Evolutionary conservation across 352 stramenopile genomes (phyloP).

Genomic region (Blastocystis sp.): DNA sequence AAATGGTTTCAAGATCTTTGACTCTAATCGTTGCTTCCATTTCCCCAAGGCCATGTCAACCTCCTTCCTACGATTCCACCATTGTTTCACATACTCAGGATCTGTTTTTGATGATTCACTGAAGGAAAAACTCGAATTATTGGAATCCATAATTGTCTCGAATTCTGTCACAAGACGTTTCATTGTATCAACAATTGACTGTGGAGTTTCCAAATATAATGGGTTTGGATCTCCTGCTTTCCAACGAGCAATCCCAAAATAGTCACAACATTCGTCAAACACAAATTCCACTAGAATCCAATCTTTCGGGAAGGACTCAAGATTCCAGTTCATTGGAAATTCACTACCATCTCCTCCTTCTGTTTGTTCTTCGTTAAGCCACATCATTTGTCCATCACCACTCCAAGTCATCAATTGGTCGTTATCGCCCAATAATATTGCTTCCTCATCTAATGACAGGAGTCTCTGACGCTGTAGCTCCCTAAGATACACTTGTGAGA

Average conservation of each 20-base stretch:
- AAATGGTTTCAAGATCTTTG: neutral
- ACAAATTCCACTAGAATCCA: slow-evolving; percentile 38
- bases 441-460: neutral
- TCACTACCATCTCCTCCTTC: neutral
- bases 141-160: neutral
- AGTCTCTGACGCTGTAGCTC: too few species aligned
- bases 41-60: neutral
- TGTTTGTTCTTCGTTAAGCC: neutral
- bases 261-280: slow-evolving; percentile 24
- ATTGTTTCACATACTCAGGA: slow-evolving; percentile 2
- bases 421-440: neutral
- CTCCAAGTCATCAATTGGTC: too few species aligned
- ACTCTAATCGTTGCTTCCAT: neutral
- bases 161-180: neutral
- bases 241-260: neutral
- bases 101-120: neutral
- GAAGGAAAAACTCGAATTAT: slow-evolving; percentile 4
- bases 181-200: neutral
- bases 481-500: too few species aligned
- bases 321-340: neutral
- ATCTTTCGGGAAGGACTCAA: neutral
- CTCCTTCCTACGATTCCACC: slow-evolving; percentile 6
- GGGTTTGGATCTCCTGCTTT: neutral
- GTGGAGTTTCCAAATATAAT: neutral
- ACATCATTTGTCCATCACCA: neutral